Base-by-base conservation (phyloP, 2,329 filamentous ascomycete genomes). In the Chaetomium olivaceum region DNA sequence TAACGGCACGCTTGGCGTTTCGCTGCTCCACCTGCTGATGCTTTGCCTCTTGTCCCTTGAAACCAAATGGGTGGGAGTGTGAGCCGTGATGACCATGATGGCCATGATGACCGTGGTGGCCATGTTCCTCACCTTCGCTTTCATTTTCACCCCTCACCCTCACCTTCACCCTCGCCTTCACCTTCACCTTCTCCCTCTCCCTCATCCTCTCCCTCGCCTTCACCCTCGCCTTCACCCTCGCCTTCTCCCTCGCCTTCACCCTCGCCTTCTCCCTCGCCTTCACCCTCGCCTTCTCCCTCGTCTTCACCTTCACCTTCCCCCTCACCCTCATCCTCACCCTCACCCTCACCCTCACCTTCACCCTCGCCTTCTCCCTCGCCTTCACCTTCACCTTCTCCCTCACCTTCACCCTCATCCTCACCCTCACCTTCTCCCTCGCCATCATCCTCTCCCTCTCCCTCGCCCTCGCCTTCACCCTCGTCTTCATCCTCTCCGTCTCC, bases 371-470 rank as follows among this genome's bases (percentile, higher is more conserved):
- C 25, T 3, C 33, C 39, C 33, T 51, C 39, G 4, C 33, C 36
- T 2, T 51, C 39, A 23, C 51, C 51, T 12, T 56, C 51, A 14
- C 39, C 50, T 21, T 58, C 48, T 6, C 11, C 25, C 14, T 23
- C 46, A 8, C 54, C 21, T 3, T 57, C 54, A 29, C 46, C 46
- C 21, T 43, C 54, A 12, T 33, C 56, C 1, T 58, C 33, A 31
- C 61, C 55, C 16, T 54, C 48, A n/a, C 19, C 25, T 16, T 54
- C 48, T 16, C 27, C 29, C 5, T 57, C 62, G 4, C 27, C 46
- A 6, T 57, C 33, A 29, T 25, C 60, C 12, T 58, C 23, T n/a
- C 54, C 50, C 11, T 56, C 58, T 1, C 46, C 57, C 29, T 64
- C 62, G 2, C 51, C 62, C 5, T 61, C 51, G 6, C 52, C 58